Evolutionary conservation across 1,139 yeast species (phyloP).

Genomic region (Diutina pseudorugosa): DNA sequence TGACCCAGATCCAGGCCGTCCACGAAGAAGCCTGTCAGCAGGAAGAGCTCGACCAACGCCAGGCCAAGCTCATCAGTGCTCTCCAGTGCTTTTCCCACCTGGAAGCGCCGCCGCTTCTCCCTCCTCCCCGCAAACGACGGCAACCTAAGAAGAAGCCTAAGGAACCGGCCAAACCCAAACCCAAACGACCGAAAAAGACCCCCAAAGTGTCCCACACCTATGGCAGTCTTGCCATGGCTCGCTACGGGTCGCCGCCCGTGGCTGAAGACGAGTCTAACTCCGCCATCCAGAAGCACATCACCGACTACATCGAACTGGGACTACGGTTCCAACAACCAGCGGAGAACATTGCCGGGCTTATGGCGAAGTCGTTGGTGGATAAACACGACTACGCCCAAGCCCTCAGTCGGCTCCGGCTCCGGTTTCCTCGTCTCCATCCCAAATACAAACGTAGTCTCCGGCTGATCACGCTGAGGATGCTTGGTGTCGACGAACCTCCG

Average conservation of each 20-base stretch:
- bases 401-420: neutral
- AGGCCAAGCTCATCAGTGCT: neutral
- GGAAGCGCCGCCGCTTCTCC: neutral
- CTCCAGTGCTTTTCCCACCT: neutral
- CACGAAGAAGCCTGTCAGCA: neutral
- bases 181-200: neutral
- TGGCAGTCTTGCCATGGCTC: neutral
- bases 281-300: neutral
- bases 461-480: neutral
- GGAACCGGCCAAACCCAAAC: neutral
- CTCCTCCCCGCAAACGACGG: neutral
- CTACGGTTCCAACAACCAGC: neutral
- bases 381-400: neutral
- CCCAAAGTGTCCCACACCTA: neutral
- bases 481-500: neutral
- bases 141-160: neutral
- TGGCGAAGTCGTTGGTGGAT: neutral
- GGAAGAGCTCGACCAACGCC: neutral
- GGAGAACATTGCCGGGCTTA: neutral
- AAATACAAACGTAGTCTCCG: slow-evolving; percentile 1
- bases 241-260: neutral
- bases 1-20: slow-evolving; percentile 3
- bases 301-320: slow-evolving; percentile 1
- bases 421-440: neutral
- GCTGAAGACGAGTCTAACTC: neutral